phyloP scores from a whole-genome alignment of 2,329 filamentous ascomycete genomes.

The Cryphonectria nitschkei region DNA sequence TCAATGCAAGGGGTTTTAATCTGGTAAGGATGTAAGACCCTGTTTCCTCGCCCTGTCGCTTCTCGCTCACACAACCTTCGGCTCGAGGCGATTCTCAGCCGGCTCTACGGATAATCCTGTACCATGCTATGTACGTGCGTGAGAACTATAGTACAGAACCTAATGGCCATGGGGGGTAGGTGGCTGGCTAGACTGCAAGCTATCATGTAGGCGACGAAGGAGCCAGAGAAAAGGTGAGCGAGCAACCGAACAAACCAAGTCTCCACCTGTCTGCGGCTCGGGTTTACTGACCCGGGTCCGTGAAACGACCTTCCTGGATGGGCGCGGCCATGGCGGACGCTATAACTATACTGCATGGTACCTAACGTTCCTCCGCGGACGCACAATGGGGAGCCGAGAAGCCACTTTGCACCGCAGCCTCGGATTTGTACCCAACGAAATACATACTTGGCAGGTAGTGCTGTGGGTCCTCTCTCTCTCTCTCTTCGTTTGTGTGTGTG shows the following conservation, averaged over 20 bases:
- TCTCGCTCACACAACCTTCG: background rate
- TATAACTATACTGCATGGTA: background rate
- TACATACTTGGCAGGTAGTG: background rate
- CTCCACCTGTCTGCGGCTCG: background rate
- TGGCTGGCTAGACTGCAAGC: no score
- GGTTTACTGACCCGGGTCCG: background rate
- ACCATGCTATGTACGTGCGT: background rate
- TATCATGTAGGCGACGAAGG: no score
- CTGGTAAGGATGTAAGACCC: background rate
- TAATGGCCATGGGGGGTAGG: no score
- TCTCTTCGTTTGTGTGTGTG: background rate
- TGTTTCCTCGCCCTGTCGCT: background rate
- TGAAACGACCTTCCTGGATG: slow-evolving; percentile 3
- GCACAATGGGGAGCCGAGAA: background rate
- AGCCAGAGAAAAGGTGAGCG: background rate
- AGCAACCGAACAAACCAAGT: background rate
- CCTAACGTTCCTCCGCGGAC: background rate
- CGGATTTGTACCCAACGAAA: background rate
- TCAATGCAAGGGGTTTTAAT: background rate
- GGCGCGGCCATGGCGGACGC: background rate
- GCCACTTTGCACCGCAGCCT: background rate
- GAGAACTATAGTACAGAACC: background rate
- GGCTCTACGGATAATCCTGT: background rate
- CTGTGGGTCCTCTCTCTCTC: background rate
- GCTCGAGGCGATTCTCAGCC: background rate